Evolutionary conservation across 2,329 filamentous ascomycete genomes (phyloP).

Genomic region (Botryotinia narcissicola): DNA sequence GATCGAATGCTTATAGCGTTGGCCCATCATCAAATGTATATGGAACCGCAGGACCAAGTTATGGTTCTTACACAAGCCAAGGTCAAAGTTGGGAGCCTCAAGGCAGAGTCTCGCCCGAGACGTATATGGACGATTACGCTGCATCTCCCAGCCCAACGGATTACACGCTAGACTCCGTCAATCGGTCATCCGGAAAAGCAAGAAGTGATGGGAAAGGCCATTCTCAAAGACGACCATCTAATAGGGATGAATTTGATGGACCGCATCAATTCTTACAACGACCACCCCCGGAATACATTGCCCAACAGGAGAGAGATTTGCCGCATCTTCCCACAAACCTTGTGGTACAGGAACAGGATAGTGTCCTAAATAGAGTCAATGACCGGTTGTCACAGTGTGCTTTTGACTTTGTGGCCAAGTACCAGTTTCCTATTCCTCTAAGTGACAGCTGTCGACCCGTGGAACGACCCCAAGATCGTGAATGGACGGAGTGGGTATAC

Average conservation of each 20-base stretch:
- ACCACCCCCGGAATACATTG: conserved; percentile 67
- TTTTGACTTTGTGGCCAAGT: conserved; percentile 87
- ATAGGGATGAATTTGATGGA: conserved; percentile 86
- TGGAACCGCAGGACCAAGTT: conserved; percentile 36
- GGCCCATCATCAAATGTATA: conserved; percentile 34
- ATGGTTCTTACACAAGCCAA: conserved; percentile 34
- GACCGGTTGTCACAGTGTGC: conserved; percentile 81
- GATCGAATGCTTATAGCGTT: conserved; percentile 34
- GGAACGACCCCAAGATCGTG: conserved; percentile 70
- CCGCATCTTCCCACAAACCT: conserved; percentile 81
- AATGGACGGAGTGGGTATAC: conserved; percentile 93
- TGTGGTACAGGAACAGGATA: conserved; percentile 80
- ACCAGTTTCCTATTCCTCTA: conserved; percentile 84
- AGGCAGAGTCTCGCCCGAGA: conserved; percentile 38
- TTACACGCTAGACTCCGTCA: conserved; percentile 54
- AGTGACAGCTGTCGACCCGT: conserved; percentile 75
- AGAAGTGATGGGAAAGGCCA: conserved; percentile 48
- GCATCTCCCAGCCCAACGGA: conserved; percentile 60
- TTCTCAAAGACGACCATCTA: conserved; percentile 63
- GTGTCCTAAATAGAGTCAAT: conserved; percentile 76
- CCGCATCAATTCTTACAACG: conserved; percentile 78
- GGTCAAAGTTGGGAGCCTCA: conserved; percentile 37
- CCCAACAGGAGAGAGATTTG: conserved; percentile 75
- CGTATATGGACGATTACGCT: conserved; percentile 43
- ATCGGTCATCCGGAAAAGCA: conserved; percentile 45